These are phyloP conservation scores for Ceraceosorus guamensis DNA, from an alignment of 1,284 basidiomycete genomes.

Conservation along the genomic window DNA sequence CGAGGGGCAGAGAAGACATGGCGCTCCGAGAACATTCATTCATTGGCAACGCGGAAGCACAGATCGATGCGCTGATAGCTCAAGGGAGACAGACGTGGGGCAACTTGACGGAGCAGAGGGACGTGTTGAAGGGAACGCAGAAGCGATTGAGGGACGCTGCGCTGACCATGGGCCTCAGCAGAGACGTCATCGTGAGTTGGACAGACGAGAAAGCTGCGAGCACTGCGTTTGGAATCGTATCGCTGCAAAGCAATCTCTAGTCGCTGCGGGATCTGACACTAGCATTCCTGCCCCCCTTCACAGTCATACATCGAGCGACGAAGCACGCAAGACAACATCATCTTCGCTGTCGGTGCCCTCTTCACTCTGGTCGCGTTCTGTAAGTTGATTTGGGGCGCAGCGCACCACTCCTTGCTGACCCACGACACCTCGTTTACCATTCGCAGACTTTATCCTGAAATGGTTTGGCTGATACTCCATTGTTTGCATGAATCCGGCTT, in stretches of 20 bases:
- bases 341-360: constrained; percentile 40
- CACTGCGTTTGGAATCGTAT: too few relatives aligned
- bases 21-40: constrained; percentile 46
- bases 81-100: constrained; percentile 44
- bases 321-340: constrained; percentile 44
- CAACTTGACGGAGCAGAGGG: constrained; percentile 45
- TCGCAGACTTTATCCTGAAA: constrained; percentile 37
- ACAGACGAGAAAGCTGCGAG: not conserved
- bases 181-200: constrained; percentile 35
- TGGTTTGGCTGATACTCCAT: constrained; percentile 44
- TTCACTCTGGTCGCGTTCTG: constrained; percentile 45
- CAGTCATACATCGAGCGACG: constrained; percentile 43
- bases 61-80: constrained; percentile 45
- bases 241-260: too few relatives aligned
- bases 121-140: constrained; percentile 44
- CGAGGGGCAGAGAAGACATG: constrained; percentile 12
- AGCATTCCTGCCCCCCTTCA: not conserved
- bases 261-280: too few relatives aligned
- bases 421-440: not conserved
- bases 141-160: constrained; percentile 38
- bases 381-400: constrained; percentile 3
- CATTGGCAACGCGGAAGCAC: constrained; percentile 42
- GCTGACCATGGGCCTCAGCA: constrained; percentile 42
- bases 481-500: too few relatives aligned
- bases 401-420: not conserved